These are phyloP conservation scores for Thuidium tamariscinum DNA, from an alignment of 225 moss, liverwort and hornwort genomes.

Conservation along the genomic window DNA sequence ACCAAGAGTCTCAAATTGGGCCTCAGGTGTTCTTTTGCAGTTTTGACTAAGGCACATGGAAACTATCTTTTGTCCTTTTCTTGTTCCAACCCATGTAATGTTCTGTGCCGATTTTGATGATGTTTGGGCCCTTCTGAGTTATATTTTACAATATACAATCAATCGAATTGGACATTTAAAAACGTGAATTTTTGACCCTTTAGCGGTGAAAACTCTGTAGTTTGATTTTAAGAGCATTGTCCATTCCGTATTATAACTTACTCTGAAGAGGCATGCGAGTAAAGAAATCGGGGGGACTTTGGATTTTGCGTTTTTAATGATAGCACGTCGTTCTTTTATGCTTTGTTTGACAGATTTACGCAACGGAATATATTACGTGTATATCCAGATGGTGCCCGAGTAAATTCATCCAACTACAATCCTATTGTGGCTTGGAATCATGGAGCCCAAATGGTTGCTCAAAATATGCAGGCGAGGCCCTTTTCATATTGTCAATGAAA, in stretches of 20 bases:
- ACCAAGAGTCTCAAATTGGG: neutral
- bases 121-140: neutral
- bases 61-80: neutral
- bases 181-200: neutral
- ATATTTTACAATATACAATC: neutral
- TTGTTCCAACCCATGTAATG: too few species aligned
- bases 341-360: constrained; percentile 46
- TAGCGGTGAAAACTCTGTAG: neutral
- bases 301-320: neutral
- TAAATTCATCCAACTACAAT: constrained; percentile 82
- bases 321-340: neutral
- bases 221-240: neutral
- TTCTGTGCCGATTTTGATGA: neutral
- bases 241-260: neutral
- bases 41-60: neutral
- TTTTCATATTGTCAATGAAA: neutral
- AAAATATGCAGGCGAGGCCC: constrained; percentile 73
- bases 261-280: neutral
- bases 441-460: constrained; percentile 96
- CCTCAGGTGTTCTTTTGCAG: neutral
- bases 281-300: neutral
- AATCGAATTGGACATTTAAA: neutral
- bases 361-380: constrained; percentile 60
- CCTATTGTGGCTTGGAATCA: constrained; percentile 72
- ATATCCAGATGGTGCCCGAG: constrained; percentile 71